Evolutionary conservation across 495 filamentous ascomycete species (phyloP), one percentile per base, ranked within the genome.

Genomic region (Viridothelium virens): DNA sequence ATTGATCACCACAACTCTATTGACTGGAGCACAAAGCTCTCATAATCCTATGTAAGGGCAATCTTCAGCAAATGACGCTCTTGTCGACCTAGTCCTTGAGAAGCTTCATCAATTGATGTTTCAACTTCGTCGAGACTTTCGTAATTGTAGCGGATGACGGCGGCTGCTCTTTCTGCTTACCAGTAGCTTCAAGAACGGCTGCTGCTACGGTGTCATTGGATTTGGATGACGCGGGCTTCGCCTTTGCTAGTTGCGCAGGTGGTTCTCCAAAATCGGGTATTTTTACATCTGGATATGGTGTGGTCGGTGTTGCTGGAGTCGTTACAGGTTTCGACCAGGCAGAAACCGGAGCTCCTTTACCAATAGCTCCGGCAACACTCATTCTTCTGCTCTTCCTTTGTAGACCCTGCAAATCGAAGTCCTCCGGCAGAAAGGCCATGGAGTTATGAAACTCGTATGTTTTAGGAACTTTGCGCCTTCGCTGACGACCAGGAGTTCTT

Each of bases 391-490:
- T 67, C 69, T 56, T 56, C 25, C 31, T 61, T n/a, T 59, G 69
- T 5, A 65, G 38, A 56, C 69, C 69, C 41, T 71, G 61, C 16
- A 77, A 63, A 41, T 75, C 76, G 65, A 79, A 77, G 56, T 77
- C 77, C 14, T 70, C 73, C 0, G 77, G 77, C 2, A 79, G 68
- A 66, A 79, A 79, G 0, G 76, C 75, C 16, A 69, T 66, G 2
- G 72, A 65, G 48, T 69, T 75, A 56, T 75, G 74, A 59, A 75
- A 75, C 62, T 74, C 74, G n/a, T 73, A 71, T 2, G 70, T 47
- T 38, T 72, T 70, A n/a, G 70, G 70, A 2, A 67, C 66, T 34
- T 66, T 72, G 56, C 53, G 53, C 39, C 33, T 34, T 6, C 18
- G 31, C 46, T 56, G 48, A 46, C 56, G 61, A 37, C 14, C 18